A percentile compares a stretch with the other conserved stretches of the same genome.
phyloP scores from a whole-genome alignment of 1,284 basidiomycete species.

The Xerocomus minutiporus region DNA sequence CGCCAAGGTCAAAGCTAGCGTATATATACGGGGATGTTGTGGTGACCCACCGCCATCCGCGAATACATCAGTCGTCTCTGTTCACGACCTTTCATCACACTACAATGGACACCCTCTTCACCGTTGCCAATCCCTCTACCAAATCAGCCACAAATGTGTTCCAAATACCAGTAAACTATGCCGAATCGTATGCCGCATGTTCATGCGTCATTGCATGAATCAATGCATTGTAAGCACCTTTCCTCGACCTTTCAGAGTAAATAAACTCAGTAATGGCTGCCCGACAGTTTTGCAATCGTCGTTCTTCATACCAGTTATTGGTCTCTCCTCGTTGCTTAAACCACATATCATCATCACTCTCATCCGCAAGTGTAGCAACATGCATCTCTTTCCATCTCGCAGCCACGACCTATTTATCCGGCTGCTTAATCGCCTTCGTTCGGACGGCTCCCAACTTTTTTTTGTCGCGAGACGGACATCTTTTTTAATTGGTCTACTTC shows the following conservation, averaged over 20 bases:
- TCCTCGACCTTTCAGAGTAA: neutral
- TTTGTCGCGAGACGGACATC: conserved; percentile 17
- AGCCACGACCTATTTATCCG: conserved; percentile 6
- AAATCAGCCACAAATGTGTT: conserved; percentile 2
- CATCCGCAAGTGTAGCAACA: conserved; percentile 4
- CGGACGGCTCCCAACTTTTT: conserved; percentile 1
- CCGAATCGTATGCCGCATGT: neutral
- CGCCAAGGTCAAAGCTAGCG: neutral
- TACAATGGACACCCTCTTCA: conserved; percentile 20
- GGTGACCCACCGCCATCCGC: conserved; percentile 2
- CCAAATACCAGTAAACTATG: conserved; percentile 15
- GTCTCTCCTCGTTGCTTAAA: neutral
- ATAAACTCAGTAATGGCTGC: conserved; percentile 1
- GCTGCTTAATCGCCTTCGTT: conserved; percentile 14
- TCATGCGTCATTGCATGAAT: conserved; percentile 20
- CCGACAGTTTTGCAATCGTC: conserved; percentile 4
- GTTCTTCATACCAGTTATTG: neutral
- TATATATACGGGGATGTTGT: conserved; percentile 21
- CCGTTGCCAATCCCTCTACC: conserved; percentile 1
- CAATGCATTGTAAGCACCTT: conserved; percentile 10
- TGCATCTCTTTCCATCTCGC: conserved; percentile 1
- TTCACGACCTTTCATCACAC: conserved; percentile 3
- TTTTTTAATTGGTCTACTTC: neutral
- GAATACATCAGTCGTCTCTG: conserved; percentile 5
- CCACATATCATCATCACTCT: neutral